Percentiles rank a stretch among this genome's conserved stretches.
phyloP scores from a whole-genome alignment of 129 eudicot genomes.

The Tagetes erecta region DNA sequence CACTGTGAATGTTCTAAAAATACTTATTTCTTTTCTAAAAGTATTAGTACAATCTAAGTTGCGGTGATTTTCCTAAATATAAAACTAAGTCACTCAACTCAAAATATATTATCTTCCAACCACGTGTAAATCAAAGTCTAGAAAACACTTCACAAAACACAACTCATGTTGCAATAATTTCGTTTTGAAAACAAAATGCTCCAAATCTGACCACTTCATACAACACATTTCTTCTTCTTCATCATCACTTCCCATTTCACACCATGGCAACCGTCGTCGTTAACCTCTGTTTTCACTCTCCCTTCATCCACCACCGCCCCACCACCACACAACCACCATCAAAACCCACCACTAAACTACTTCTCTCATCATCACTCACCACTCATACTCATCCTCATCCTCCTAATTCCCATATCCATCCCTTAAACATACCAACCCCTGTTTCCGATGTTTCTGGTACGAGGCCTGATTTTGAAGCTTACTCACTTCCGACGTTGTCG shows the following conservation, averaged over 20 bases:
- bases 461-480: conserved; percentile 37
- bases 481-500: conserved; percentile 28
- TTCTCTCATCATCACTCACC: conserved; percentile 6
- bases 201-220: too few species aligned
- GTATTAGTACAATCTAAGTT: too few species aligned
- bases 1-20: too few species aligned
- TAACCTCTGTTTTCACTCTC: conserved; percentile 13
- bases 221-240: background rate
- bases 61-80: too few species aligned
- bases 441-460: background rate
- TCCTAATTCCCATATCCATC: conserved; percentile 1
- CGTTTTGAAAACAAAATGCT: too few species aligned
- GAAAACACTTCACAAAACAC: too few species aligned
- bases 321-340: conserved; percentile 7
- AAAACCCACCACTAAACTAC: conserved; percentile 10
- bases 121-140: too few species aligned
- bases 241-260: background rate
- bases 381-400: background rate
- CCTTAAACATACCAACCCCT: conserved; percentile 5
- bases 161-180: too few species aligned
- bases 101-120: too few species aligned
- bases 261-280: conserved; percentile 8
- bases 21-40: too few species aligned
- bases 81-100: too few species aligned
- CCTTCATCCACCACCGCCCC: background rate